Conservation (phyloP, 2,329 filamentous ascomycete genomes). For the Colletotrichum liriopes region DNA sequence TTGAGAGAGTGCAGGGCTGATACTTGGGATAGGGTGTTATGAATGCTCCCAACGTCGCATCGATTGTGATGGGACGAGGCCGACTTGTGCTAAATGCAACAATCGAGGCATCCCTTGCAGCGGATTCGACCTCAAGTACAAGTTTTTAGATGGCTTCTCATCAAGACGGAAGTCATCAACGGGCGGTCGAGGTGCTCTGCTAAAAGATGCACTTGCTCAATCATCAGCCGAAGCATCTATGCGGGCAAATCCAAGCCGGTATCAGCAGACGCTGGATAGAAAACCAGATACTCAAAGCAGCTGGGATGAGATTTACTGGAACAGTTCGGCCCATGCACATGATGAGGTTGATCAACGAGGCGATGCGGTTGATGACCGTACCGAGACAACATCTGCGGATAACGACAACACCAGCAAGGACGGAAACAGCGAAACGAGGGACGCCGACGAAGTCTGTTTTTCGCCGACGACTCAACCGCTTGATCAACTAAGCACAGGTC, state of each 20-base stretch:
- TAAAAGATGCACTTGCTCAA: slow-evolving; percentile 35
- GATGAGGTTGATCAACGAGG: background rate
- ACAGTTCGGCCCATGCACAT: background rate
- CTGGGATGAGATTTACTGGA: slow-evolving; percentile 20
- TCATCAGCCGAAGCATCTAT: background rate
- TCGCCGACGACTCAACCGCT: background rate
- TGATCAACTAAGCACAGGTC: background rate
- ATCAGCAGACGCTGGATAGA: background rate
- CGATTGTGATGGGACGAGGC: slow-evolving; percentile 52
- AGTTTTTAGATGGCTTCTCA: slow-evolving; percentile 46
- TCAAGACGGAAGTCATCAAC: slow-evolving; percentile 9
- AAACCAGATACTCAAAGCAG: background rate
- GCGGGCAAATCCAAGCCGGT: background rate
- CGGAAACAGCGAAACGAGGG: background rate
- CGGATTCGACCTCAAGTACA: slow-evolving; percentile 49
- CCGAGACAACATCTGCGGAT: background rate
- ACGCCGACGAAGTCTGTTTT: background rate
- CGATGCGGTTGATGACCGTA: background rate
- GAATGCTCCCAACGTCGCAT: slow-evolving; percentile 55
- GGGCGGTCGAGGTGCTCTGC: background rate
- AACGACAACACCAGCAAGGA: background rate
- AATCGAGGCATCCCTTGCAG: slow-evolving; percentile 51
- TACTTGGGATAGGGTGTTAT: slow-evolving; percentile 49
- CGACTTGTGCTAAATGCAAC: slow-evolving; percentile 52
- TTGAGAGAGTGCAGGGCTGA: background rate